Conservation (phyloP, 2,329 filamentous ascomycete genomes). For the Rutstroemia sp. region DNA sequence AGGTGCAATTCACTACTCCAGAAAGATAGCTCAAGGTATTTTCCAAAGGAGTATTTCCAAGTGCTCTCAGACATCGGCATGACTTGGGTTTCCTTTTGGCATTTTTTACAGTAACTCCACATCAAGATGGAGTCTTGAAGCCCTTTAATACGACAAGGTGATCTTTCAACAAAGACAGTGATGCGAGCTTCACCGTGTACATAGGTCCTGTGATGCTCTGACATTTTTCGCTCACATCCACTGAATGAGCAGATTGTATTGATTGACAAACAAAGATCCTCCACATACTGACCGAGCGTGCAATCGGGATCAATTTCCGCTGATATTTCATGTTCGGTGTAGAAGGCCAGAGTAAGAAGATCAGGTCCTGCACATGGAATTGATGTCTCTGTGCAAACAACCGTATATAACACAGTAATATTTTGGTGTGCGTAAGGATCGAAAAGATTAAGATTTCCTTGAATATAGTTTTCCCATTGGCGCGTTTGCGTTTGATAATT, state of each 20-base stretch:
- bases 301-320: slow-evolving; percentile 71
- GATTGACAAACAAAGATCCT: slow-evolving; percentile 74
- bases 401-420: slow-evolving; percentile 88
- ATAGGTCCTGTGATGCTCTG: slow-evolving; percentile 91
- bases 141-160: slow-evolving; percentile 56
- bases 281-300: slow-evolving; percentile 89
- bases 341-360: slow-evolving; percentile 85
- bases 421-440: slow-evolving; percentile 95
- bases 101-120: slow-evolving; percentile 96
- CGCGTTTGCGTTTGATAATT: slow-evolving; percentile 91
- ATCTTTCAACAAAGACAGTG: slow-evolving; percentile 80
- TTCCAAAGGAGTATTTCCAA: slow-evolving; percentile 98
- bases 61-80: slow-evolving; percentile 88
- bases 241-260: slow-evolving; percentile 73
- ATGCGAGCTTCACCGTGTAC: slow-evolving; percentile 94
- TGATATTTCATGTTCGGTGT: slow-evolving; percentile 73
- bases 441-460: slow-evolving; percentile 81
- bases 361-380: slow-evolving; percentile 89
- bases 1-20: slow-evolving; percentile 82
- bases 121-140: slow-evolving; percentile 76
- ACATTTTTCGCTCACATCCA: slow-evolving; percentile 81
- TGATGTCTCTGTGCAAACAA: slow-evolving; percentile 88
- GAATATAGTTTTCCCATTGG: slow-evolving; percentile 93
- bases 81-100: slow-evolving; percentile 81
- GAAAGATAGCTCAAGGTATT: slow-evolving; percentile 95